Evolutionary conservation across 768 basidiomycete genomes (phyloP).

Genomic region (Amanita fuliginea): DNA sequence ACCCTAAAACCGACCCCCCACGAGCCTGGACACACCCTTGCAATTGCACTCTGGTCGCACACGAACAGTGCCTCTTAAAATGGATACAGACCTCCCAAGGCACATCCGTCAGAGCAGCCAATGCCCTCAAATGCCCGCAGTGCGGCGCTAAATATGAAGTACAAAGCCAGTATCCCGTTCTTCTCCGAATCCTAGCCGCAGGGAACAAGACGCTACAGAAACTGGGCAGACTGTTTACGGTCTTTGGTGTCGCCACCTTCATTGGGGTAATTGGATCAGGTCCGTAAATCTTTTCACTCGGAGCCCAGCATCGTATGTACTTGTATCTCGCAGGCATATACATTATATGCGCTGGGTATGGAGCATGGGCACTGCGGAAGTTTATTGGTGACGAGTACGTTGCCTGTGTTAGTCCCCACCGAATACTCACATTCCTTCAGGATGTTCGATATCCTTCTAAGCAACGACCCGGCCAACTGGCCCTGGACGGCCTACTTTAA

Average conservation of each 20-base stretch:
- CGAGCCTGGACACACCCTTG: conserved; percentile 72
- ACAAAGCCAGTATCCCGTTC: conserved; percentile 47
- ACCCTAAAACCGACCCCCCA: conserved; percentile 31
- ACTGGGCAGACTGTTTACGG: conserved; percentile 40
- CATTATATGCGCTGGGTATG: conserved; percentile 51
- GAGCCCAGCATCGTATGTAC: not conserved
- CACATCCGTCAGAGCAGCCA: conserved; percentile 38
- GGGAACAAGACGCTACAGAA: conserved; percentile 40
- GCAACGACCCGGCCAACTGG: conserved; percentile 64
- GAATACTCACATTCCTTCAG: conserved; percentile 15
- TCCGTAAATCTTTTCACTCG: conserved; percentile 20
- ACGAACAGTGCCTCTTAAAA: conserved; percentile 66
- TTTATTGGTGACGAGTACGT: conserved; percentile 61
- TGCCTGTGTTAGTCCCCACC: not conserved
- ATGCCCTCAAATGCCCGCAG: conserved; percentile 75
- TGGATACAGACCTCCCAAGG: conserved; percentile 71
- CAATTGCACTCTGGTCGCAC: conserved; percentile 69
- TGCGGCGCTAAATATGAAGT: conserved; percentile 59
- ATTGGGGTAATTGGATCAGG: conserved; percentile 51
- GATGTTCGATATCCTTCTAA: conserved; percentile 54
- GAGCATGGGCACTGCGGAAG: conserved; percentile 57
- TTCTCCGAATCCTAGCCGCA: conserved; percentile 38
- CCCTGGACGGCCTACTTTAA: conserved; percentile 68
- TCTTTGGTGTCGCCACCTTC: conserved; percentile 37
- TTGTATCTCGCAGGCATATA: conserved; percentile 22